A percentile compares a stretch with the other conserved stretches of the same genome.
phyloP scores from a whole-genome alignment of 2,329 filamentous ascomycete species.

The Aspergillus sp. region DNA sequence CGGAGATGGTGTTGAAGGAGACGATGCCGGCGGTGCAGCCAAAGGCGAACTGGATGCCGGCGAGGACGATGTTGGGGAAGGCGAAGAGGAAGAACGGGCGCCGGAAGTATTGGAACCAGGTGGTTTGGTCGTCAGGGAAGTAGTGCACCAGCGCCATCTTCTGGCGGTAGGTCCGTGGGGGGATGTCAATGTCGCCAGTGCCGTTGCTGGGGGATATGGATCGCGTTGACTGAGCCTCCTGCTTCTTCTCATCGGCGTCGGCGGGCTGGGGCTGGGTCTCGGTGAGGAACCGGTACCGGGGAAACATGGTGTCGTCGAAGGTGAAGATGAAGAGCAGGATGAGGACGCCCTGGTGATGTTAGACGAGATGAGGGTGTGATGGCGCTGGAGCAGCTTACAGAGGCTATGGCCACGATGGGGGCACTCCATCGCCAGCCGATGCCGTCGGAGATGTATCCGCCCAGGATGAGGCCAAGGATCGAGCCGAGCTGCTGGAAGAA shows the following conservation, averaged over 20 bases:
- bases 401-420: constrained; percentile 33
- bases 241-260: constrained; percentile 3
- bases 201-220: constrained; percentile 17
- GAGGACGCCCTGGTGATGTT: constrained; percentile 16
- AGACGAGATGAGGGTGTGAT: constrained; percentile 2
- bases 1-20: constrained; percentile 39
- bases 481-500: constrained; percentile 42
- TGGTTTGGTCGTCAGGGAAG: constrained; percentile 35
- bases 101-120: constrained; percentile 40
- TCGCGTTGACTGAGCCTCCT: constrained; percentile 10
- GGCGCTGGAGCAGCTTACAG: constrained; percentile 19
- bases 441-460: constrained; percentile 35
- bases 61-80: constrained; percentile 40
- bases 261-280: background rate
- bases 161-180: constrained; percentile 20
- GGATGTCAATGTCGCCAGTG: constrained; percentile 17
- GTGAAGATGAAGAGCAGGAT: constrained; percentile 30
- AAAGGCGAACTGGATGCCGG: constrained; percentile 42
- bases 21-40: constrained; percentile 42
- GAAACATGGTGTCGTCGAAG: constrained; percentile 39
- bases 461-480: constrained; percentile 38
- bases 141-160: constrained; percentile 24
- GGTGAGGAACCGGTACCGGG: constrained; percentile 28
- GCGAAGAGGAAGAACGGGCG: constrained; percentile 41
- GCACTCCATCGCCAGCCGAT: constrained; percentile 37